Evolutionary conservation across 768 basidiomycete species (phyloP).

Genomic region (Exsudoporus frostii): DNA sequence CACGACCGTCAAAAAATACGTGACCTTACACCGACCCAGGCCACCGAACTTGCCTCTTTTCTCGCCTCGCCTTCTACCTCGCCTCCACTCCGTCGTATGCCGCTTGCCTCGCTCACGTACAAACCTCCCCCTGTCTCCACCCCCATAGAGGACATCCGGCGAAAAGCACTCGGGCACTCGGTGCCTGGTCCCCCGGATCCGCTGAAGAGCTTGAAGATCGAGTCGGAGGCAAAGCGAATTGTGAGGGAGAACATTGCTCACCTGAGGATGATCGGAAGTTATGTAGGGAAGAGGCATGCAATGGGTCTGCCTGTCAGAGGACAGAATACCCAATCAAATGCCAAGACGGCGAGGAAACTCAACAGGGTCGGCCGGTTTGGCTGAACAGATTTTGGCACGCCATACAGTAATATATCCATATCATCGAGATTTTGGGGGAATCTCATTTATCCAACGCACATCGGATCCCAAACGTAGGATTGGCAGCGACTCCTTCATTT

Average conservation of each 20-base stretch:
- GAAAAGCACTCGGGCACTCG: conserved; percentile 30
- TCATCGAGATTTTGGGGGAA: not conserved
- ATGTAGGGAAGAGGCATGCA: conserved; percentile 89
- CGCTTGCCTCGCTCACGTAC: conserved; percentile 58
- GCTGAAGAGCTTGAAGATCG: conserved; percentile 75
- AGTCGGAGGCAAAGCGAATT: conserved; percentile 79
- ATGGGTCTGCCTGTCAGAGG: conserved; percentile 93
- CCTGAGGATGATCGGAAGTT: conserved; percentile 90
- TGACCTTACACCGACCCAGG: conserved; percentile 80
- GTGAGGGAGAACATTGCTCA: conserved; percentile 91
- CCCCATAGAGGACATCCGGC: conserved; percentile 29
- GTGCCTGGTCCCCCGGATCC: conserved; percentile 50
- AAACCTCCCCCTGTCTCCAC: conserved; percentile 44
- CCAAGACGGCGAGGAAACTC: conserved; percentile 85
- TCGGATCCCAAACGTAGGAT: not conserved
- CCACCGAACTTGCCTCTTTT: conserved; percentile 90
- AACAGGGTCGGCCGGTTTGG: conserved; percentile 74
- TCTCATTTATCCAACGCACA: not conserved
- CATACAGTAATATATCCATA: conserved; percentile 12
- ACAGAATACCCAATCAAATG: conserved; percentile 89
- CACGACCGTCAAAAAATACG: conserved; percentile 81
- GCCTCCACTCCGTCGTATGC: conserved; percentile 59
- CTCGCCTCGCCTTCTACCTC: conserved; percentile 86
- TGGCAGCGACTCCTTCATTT: not conserved
- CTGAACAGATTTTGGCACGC: conserved; percentile 18